phyloP scores from a whole-genome alignment of 306 rosid genomes.

The Fragaria vesca region DNA sequence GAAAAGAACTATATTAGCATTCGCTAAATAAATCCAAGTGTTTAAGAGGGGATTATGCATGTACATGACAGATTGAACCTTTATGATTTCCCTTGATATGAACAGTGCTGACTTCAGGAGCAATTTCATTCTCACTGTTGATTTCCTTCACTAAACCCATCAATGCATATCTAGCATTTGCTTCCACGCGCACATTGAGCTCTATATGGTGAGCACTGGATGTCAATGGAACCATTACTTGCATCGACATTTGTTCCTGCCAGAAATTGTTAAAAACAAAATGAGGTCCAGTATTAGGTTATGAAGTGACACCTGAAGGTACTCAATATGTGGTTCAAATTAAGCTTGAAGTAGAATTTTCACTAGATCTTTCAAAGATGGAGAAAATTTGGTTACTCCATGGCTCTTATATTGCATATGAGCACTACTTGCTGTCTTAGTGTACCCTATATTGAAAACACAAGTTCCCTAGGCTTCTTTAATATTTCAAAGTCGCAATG shows the following conservation, averaged over 20 bases:
- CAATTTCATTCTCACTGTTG: conserved; percentile 49
- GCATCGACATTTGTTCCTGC: conserved; percentile 66
- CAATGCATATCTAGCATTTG: conserved; percentile 70
- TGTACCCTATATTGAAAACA: background rate
- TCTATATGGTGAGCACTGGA: conserved; percentile 80
- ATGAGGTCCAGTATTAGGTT: conserved; percentile 17
- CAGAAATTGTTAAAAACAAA: conserved; percentile 7
- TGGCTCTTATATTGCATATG: background rate
- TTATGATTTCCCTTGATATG: conserved; percentile 56
- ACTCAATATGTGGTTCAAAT: background rate
- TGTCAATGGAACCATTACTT: conserved; percentile 66
- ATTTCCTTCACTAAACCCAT: conserved; percentile 82
- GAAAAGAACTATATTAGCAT: conserved; percentile 24
- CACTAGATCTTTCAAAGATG: background rate
- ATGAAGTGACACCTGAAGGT: background rate
- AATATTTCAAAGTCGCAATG: background rate
- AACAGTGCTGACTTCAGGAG: conserved; percentile 59
- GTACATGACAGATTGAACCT: conserved; percentile 45
- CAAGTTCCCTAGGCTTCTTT: background rate
- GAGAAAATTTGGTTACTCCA: background rate
- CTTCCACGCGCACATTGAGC: conserved; percentile 59
- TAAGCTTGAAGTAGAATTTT: background rate
- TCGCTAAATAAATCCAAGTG: conserved; percentile 6
- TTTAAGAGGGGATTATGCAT: conserved; percentile 8
- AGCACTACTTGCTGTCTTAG: background rate